Base-by-base conservation (phyloP, 768 basidiomycete species). In the Boletellus ananiceps region DNA sequence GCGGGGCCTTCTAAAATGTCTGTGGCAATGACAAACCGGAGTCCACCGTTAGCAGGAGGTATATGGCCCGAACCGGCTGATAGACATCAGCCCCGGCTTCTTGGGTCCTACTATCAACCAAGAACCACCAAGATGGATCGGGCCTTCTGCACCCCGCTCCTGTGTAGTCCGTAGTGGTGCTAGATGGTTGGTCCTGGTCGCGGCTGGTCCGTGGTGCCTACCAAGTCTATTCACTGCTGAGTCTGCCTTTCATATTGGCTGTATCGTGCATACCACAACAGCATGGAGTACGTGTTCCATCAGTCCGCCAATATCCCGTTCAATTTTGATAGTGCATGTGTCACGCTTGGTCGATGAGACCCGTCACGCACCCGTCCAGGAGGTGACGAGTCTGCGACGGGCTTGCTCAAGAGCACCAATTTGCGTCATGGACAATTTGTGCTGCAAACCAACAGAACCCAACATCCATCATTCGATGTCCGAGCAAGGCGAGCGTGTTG, bases 11-110 rank as follows among this genome's bases (percentile, higher is more conserved):
- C 40, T 16, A 32, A 51, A 40, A 36, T 41, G 37, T 51, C 37
- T 46, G 49, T 50, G 43, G 48, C 40, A 46, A 49, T 37, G 52
- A 54, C 47, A 57, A 57, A 49, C 38, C 6, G 12, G n/a, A 39
- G 51, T 36, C 13, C 27, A 33, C 48, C 16, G 12, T 40, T 35
- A 21, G 21, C 40, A 8, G 51, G 25, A 55, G 31, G 18, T 18
- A 16, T 23, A 39, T 45, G 33, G 2, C 46, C 46, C 44, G 45
- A 41, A 29, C 45, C 39, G 23, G 43, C 33, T 38, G 46, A 32
- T 42, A 23, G 15, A 36, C 25, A 46, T 50, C 50, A 46, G 44
- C 44, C 37, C 29, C 25, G 19, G 32, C 46, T 50, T 50, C 48
- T 49, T 41, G 48, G 34, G 7, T 45, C 48, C 36, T 62, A 52